A percentile compares a stretch with the other conserved stretches of the same genome.
phyloP scores from a whole-genome alignment of 768 basidiomycete genomes.

The Tephrocybe rancida region DNA sequence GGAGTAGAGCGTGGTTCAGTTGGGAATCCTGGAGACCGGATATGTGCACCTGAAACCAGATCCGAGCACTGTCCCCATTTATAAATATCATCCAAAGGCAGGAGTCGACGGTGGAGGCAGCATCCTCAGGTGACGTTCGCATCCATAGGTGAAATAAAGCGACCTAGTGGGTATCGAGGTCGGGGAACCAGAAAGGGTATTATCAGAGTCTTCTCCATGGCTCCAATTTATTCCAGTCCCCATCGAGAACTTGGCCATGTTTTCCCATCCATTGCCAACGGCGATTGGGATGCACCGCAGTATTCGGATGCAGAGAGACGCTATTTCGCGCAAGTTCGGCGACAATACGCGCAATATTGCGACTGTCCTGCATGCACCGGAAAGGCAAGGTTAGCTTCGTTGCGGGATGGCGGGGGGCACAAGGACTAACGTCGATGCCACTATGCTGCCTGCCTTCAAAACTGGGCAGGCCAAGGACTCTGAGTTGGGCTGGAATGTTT shows the following conservation, averaged over 20 bases:
- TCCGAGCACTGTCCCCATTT: no score
- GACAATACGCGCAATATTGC: conserved; percentile 85
- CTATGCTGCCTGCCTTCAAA: conserved; percentile 88
- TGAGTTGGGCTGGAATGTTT: conserved; percentile 77
- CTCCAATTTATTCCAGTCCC: conserved; percentile 17
- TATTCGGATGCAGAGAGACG: conserved; percentile 73
- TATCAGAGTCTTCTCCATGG: conserved; percentile 2
- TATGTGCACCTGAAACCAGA: no score
- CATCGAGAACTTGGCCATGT: conserved; percentile 65
- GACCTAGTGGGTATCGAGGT: neutral
- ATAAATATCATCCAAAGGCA: no score
- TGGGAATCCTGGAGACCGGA: no score
- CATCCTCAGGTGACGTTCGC: no score
- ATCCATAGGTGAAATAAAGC: no score
- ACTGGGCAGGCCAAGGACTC: conserved; percentile 64
- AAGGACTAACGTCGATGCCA: conserved; percentile 82
- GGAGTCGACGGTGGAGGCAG: neutral
- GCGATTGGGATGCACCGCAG: conserved; percentile 60
- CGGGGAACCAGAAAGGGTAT: neutral
- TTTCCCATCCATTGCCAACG: conserved; percentile 91
- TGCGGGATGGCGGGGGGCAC: conserved; percentile 15
- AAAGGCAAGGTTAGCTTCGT: conserved; percentile 12
- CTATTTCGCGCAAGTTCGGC: conserved; percentile 75
- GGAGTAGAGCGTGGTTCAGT: no score
- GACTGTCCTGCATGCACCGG: conserved; percentile 65